Conservation (phyloP, 768 basidiomycete species). For the Cyclocybe cylindracea region DNA sequence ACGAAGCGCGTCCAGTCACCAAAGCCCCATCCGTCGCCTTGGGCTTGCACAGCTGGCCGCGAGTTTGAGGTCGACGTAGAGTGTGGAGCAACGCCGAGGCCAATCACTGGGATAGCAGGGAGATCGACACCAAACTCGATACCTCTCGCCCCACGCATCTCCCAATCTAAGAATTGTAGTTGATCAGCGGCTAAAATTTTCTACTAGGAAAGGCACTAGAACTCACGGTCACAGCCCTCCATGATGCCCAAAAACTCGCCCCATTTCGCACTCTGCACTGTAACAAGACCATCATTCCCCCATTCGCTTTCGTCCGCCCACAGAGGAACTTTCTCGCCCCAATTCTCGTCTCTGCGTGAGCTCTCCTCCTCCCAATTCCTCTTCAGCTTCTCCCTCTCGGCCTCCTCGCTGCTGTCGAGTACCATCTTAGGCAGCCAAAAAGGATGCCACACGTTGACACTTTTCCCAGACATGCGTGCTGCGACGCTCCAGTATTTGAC, state of each 20-base stretch:
- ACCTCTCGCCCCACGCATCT: constrained; percentile 87
- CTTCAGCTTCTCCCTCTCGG: constrained; percentile 47
- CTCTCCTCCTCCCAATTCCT: constrained; percentile 36
- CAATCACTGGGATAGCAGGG: constrained; percentile 47
- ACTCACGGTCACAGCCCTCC: constrained; percentile 81
- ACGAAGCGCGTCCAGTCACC: constrained; percentile 68
- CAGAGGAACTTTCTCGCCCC: constrained; percentile 27
- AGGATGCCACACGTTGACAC: constrained; percentile 84
- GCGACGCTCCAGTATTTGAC: constrained; percentile 95
- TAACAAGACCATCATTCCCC: constrained; percentile 94
- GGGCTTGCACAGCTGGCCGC: constrained; percentile 10
- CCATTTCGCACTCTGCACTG: constrained; percentile 92
- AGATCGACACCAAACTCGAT: constrained; percentile 66
- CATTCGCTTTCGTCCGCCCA: constrained; percentile 58
- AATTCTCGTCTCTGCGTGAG: constrained; percentile 5
- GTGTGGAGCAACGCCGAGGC: constrained; percentile 29
- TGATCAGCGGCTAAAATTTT: background rate
- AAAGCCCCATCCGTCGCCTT: constrained; percentile 45
- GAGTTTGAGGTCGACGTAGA: constrained; percentile 12
- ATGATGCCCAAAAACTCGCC: constrained; percentile 92
- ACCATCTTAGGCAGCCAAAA: constrained; percentile 97
- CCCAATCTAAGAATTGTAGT: constrained; percentile 64
- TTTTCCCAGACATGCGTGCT: constrained; percentile 56
- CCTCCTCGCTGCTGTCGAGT: constrained; percentile 80
- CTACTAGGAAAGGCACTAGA: background rate